A percentile compares a stretch with the other conserved stretches of the same genome.
Evolutionary conservation across 2,329 filamentous ascomycete genomes (phyloP).

Genomic region (Aspergillus niger): DNA sequence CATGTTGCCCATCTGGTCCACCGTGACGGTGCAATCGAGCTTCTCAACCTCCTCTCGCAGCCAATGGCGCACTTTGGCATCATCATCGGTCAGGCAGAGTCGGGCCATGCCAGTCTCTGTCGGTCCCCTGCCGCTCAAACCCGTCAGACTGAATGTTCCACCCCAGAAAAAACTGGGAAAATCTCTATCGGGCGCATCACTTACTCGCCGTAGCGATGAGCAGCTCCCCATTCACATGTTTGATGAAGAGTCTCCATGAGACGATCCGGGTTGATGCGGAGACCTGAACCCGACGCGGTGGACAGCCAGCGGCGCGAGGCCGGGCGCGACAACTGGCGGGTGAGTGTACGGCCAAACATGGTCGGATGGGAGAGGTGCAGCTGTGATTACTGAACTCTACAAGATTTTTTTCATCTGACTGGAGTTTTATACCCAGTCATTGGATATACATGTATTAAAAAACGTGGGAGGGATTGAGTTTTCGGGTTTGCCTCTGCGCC

Average conservation of each 20-base stretch:
- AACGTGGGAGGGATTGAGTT: background rate
- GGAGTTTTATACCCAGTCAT: too few relatives aligned
- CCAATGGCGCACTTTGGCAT: conserved; percentile 69
- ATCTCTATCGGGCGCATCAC: background rate
- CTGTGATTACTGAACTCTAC: too few relatives aligned
- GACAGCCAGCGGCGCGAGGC: background rate
- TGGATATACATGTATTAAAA: too few relatives aligned
- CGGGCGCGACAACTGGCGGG: background rate
- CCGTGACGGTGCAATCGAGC: conserved; percentile 63
- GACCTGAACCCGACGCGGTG: conserved; percentile 17
- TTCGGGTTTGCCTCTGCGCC: background rate
- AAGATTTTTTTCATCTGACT: too few relatives aligned
- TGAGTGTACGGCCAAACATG: background rate
- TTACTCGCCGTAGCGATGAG: conserved; percentile 33
- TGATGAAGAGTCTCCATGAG: conserved; percentile 35
- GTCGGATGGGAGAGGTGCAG: background rate
- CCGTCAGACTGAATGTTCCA: too few relatives aligned
- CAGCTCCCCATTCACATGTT: conserved; percentile 36
- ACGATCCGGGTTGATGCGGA: conserved; percentile 31
- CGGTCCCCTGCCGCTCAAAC: conserved; percentile 12
- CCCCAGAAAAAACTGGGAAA: background rate
- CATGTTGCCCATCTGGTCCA: conserved; percentile 62
- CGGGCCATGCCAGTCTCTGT: conserved; percentile 65
- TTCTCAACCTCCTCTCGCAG: conserved; percentile 61
- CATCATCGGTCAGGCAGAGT: conserved; percentile 67